Conservation (phyloP, 495 filamentous ascomycete species). For the Trichoderma reesei region DNA sequence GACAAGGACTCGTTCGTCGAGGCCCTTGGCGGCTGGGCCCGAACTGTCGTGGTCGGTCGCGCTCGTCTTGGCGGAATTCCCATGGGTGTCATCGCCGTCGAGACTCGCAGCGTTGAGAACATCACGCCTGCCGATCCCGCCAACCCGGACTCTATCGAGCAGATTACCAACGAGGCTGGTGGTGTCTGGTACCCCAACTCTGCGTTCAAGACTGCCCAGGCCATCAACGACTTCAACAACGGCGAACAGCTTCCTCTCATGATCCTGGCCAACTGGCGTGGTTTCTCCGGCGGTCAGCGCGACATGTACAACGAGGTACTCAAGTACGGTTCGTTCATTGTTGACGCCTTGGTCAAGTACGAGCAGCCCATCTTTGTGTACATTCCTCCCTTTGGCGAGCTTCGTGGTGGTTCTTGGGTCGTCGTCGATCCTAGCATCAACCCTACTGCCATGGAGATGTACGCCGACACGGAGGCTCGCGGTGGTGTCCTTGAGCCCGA, state of each 20-base stretch:
- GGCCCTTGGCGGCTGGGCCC: conserved; percentile 91
- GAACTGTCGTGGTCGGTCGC: conserved; percentile 92
- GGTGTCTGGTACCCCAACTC: conserved; percentile 99
- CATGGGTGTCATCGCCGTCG: conserved; percentile 95
- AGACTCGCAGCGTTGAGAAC: conserved; percentile 93
- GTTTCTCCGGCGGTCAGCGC: conserved; percentile 97
- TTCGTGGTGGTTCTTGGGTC: conserved; percentile 98
- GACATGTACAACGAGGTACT: conserved; percentile 99
- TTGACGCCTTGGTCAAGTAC: conserved; percentile 94
- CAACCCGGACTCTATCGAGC: conserved; percentile 96
- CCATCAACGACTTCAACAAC: conserved; percentile 97
- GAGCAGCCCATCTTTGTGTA: conserved; percentile 98
- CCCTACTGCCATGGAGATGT: conserved; percentile 96
- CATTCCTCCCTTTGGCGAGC: conserved; percentile 92
- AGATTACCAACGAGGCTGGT: conserved; percentile 85
- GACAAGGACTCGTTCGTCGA: conserved; percentile 96
- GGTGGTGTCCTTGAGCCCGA: conserved; percentile 97
- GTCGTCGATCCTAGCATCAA: conserved; percentile 98
- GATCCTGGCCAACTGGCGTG: conserved; percentile 99
- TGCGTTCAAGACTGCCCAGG: conserved; percentile 97
- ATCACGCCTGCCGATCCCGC: conserved; percentile 96
- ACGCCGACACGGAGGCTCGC: conserved; percentile 90
- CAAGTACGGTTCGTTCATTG: conserved; percentile 98
- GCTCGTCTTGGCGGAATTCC: conserved; percentile 96
- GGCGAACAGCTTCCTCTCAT: conserved; percentile 96